phyloP scores from a whole-genome alignment of 345 rosid species.

The Streptanthus diversifolius region DNA sequence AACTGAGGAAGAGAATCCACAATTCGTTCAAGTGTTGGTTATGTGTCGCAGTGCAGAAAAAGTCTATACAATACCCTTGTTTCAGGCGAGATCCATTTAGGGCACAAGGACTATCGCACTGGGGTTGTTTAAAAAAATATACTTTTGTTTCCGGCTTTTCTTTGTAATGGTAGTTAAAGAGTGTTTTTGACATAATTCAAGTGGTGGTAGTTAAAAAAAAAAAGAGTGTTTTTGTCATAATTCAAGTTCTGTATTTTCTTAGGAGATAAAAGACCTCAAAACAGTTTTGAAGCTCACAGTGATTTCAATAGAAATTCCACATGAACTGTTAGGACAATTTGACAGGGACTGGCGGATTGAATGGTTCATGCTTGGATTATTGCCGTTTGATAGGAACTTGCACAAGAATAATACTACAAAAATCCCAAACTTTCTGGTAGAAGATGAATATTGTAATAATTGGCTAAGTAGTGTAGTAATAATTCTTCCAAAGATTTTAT shows the following conservation, averaged over 20 bases:
- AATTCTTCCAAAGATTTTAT: constrained; percentile 14
- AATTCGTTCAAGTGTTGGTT: background rate
- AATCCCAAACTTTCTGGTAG: background rate
- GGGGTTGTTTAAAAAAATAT: background rate
- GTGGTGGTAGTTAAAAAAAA: constrained; percentile 14
- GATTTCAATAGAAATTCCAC: background rate
- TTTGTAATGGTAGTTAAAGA: constrained; percentile 17
- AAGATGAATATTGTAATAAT: background rate
- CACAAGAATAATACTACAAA: background rate
- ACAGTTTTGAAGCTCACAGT: constrained; percentile 10
- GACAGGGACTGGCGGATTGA: background rate
- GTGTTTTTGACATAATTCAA: background rate
- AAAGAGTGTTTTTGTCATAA: background rate
- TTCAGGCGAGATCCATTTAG: constrained; percentile 1
- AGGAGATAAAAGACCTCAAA: constrained; percentile 4
- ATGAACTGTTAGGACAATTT: background rate
- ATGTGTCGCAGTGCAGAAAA: constrained; percentile 12
- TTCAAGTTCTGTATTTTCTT: constrained; percentile 10
- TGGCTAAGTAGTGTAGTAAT: background rate
- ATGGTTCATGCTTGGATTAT: background rate
- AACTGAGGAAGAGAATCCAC: constrained; percentile 7
- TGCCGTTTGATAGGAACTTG: background rate
- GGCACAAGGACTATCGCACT: background rate
- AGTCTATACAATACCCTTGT: constrained; percentile 4
- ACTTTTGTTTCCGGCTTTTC: background rate